These are phyloP conservation scores for Lipomyces spencermartinsiae DNA, from an alignment of 805 yeast genomes.

Conservation along the genomic window DNA sequence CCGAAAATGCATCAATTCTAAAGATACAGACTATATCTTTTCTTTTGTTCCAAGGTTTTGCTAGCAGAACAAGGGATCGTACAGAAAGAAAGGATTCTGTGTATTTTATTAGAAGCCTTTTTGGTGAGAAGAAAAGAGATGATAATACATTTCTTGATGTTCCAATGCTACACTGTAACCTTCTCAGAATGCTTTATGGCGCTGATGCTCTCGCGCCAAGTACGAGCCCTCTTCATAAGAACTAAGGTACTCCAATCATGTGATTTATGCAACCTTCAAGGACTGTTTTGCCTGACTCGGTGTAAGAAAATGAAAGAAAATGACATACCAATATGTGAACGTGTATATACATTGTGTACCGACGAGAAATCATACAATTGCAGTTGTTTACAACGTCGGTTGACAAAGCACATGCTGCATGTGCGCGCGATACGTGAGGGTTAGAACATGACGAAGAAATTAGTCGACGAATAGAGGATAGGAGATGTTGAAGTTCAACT, in stretches of 20 bases:
- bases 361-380: neutral
- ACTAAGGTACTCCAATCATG: neutral
- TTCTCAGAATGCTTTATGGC: conserved; percentile 15
- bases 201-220: conserved; percentile 1
- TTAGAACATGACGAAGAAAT: conserved; percentile 1
- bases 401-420: neutral
- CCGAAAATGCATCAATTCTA: conserved; percentile 14
- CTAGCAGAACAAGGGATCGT: conserved; percentile 1
- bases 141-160: conserved; percentile 12
- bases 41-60: conserved; percentile 1
- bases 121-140: conserved; percentile 3
- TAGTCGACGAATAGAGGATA: neutral
- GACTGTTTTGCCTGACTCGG: neutral
- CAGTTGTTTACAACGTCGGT: neutral
- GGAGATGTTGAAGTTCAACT: neutral
- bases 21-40: neutral
- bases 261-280: conserved; percentile 9
- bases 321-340: neutral
- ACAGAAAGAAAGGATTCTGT: conserved; percentile 1
- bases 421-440: neutral
- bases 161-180: conserved; percentile 13
- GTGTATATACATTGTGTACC: neutral
- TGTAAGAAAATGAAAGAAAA: neutral
- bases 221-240: conserved; percentile 2
- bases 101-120: conserved; percentile 8